phyloP scores from a whole-genome alignment of 2,329 filamentous ascomycete species.

The Ophiostoma triangulosporum region DNA sequence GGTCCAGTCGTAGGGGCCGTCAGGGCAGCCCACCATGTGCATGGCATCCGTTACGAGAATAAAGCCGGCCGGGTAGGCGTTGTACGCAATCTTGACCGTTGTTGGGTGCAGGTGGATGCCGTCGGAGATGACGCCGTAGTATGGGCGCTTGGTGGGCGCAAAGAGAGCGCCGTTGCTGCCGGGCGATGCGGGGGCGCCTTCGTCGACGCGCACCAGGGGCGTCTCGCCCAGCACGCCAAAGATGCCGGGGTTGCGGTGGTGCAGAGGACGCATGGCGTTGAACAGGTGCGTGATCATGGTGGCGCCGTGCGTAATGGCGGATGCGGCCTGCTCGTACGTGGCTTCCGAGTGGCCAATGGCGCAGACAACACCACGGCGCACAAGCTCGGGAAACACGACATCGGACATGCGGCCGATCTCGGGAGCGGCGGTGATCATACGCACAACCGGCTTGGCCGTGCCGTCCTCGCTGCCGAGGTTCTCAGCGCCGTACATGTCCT shows the following conservation, averaged over 20 bases:
- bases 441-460: constrained; percentile 37
- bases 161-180: constrained; percentile 11
- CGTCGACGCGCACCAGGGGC: constrained; percentile 3
- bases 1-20: constrained; percentile 76
- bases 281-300: constrained; percentile 89
- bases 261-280: constrained; percentile 84
- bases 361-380: constrained; percentile 53
- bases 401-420: constrained; percentile 59
- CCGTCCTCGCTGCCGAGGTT: constrained; percentile 38
- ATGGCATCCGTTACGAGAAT: constrained; percentile 89
- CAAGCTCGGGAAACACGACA: constrained; percentile 51
- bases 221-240: constrained; percentile 68
- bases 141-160: constrained; percentile 51
- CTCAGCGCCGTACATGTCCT: constrained; percentile 55
- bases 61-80: constrained; percentile 70
- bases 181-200: constrained; percentile 11
- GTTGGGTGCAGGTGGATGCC: constrained; percentile 84
- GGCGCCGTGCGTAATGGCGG: constrained; percentile 59
- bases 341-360: constrained; percentile 81
- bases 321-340: constrained; percentile 67
- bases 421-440: constrained; percentile 76
- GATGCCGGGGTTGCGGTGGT: constrained; percentile 82
- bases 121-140: constrained; percentile 80
- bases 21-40: constrained; percentile 70
- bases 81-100: constrained; percentile 78